Percentiles rank a stretch among this genome's conserved stretches.
phyloP scores from a whole-genome alignment of 441 rosid species.

The Euphorbia schlechtendalii region DNA sequence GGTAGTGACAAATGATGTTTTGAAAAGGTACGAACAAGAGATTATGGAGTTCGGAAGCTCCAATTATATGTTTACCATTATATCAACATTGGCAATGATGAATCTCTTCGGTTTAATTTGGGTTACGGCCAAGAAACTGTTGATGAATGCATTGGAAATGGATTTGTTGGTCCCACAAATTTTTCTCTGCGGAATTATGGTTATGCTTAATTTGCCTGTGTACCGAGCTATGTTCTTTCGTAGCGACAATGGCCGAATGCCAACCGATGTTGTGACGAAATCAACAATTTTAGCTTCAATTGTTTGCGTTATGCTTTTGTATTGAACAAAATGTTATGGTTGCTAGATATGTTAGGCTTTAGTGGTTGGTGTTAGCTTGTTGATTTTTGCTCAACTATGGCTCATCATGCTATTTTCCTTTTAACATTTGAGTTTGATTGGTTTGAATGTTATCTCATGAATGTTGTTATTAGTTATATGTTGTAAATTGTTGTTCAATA shows the following conservation, averaged over 20 bases:
- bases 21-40: conserved; percentile 44
- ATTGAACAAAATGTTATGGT: neutral
- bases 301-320: neutral
- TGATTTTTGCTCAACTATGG: no score
- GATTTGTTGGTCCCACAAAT: conserved; percentile 30
- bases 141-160: conserved; percentile 11
- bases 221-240: conserved; percentile 49
- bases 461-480: no score
- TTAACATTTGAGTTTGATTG: no score
- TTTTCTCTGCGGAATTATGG: conserved; percentile 35
- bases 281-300: conserved; percentile 15
- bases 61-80: conserved; percentile 42
- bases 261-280: neutral
- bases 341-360: no score
- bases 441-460: no score
- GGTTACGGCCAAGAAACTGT: no score
- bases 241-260: conserved; percentile 44
- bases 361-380: no score
- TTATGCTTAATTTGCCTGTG: conserved; percentile 48
- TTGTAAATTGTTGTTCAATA: no score
- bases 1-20: conserved; percentile 46
- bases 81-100: conserved; percentile 49
- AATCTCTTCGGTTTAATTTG: conserved; percentile 41
- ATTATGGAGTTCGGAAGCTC: conserved; percentile 57
- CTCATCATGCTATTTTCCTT: no score